Evolutionary conservation across 108 stramenopile species (phyloP).

Genomic region (Licmophora abbreviata): DNA sequence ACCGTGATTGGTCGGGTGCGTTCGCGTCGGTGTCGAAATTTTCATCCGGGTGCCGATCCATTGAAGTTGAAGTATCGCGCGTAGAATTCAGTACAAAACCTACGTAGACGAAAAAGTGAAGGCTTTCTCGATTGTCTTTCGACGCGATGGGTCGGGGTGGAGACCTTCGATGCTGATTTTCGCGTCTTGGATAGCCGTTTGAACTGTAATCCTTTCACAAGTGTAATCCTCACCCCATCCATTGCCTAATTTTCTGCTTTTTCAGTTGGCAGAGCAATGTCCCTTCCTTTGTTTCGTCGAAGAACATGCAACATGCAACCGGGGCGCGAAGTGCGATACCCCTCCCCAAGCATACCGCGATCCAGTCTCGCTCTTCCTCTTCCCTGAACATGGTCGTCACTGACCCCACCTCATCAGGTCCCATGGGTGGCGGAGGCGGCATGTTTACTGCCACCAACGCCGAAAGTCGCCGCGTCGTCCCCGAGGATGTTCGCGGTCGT

Average conservation of each 20-base stretch:
- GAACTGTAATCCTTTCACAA: not conserved
- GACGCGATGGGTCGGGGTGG: not conserved
- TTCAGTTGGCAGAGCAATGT: constrained; percentile 24
- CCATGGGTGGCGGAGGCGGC: constrained; percentile 36
- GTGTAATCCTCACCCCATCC: not conserved
- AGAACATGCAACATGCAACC: constrained; percentile 14
- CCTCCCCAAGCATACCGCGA: constrained; percentile 8
- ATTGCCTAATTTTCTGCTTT: not conserved
- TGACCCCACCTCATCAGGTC: constrained; percentile 44
- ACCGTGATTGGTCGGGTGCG: no score
- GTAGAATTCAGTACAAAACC: constrained; percentile 18
- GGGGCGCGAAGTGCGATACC: constrained; percentile 17
- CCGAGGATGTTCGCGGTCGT: constrained; percentile 65
- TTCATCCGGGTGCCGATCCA: constrained; percentile 1
- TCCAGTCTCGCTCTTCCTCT: constrained; percentile 13
- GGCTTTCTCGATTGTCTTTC: constrained; percentile 1
- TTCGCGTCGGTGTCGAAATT: not conserved
- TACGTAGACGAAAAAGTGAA: not conserved
- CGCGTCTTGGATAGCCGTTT: no score
- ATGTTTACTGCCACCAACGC: constrained; percentile 86
- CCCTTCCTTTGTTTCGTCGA: constrained; percentile 15
- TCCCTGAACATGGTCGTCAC: constrained; percentile 57
- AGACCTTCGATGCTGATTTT: no score
- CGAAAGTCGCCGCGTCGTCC: constrained; percentile 84
- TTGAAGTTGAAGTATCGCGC: constrained; percentile 30